Conservation (phyloP, 768 basidiomycete species). For the Gloeostereum incarnatum region DNA sequence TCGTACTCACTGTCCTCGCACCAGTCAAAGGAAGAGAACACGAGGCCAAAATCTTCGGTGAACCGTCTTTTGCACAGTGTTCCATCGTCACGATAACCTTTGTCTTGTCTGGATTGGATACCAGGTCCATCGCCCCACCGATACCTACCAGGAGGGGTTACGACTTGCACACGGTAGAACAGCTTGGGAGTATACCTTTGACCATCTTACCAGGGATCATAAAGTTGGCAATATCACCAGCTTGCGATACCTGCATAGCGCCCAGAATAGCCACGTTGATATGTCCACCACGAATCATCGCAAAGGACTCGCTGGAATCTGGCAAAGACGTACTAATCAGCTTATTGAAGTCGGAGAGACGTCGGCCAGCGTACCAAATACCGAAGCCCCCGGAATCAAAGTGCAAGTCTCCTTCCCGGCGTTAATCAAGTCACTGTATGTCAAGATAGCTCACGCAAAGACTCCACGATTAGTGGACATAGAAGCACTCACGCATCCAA, state of each 20-base stretch:
- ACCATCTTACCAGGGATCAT: slow-evolving; percentile 96
- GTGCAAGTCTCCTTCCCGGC: slow-evolving; percentile 95
- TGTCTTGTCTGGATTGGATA: slow-evolving; percentile 93
- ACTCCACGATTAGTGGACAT: neutral
- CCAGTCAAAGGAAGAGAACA: slow-evolving; percentile 87
- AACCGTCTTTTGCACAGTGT: slow-evolving; percentile 84
- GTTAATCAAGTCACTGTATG: slow-evolving; percentile 76
- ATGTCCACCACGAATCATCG: slow-evolving; percentile 97
- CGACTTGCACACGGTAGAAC: neutral
- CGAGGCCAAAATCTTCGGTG: slow-evolving; percentile 76
- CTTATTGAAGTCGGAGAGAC: neutral
- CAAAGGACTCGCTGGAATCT: slow-evolving; percentile 92
- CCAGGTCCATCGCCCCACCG: slow-evolving; percentile 94
- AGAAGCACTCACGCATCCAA: slow-evolving; percentile 60
- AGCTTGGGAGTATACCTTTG: slow-evolving; percentile 38
- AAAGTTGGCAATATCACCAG: slow-evolving; percentile 93
- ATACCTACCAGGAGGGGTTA: slow-evolving; percentile 47
- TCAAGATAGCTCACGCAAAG: slow-evolving; percentile 3
- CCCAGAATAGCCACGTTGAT: slow-evolving; percentile 91
- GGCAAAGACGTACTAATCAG: slow-evolving; percentile 5
- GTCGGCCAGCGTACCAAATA: slow-evolving; percentile 59
- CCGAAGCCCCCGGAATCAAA: slow-evolving; percentile 81
- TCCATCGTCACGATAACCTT: slow-evolving; percentile 89
- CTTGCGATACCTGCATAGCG: slow-evolving; percentile 91
- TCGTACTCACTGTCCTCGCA: slow-evolving; percentile 78